Base-by-base conservation (phyloP, 164 flowering plant genomes). In the Macadamia integrifolia region DNA sequence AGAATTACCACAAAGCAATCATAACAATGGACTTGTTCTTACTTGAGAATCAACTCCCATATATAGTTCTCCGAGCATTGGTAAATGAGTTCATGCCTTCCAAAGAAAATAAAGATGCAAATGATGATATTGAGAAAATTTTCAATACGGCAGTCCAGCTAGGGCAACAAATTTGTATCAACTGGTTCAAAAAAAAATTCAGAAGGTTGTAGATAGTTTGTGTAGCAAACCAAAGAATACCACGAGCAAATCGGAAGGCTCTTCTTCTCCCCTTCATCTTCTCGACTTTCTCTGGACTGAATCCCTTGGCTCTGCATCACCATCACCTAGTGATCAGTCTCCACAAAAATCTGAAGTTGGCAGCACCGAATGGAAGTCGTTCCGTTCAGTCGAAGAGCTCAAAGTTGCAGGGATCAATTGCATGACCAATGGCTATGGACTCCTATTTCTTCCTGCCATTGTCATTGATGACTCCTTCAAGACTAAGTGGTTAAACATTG, bases 371-470 rank as follows among this genome's bases (percentile, higher is more conserved):
- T 46, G 50, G 50, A 4, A 46, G 12, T 46, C 50, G 1, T 46
- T 68, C 29, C 58, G 48, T n/a, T 60, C 71, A 9, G 58, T 50
- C 31, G 49, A n/a, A 13, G 71, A 69, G 52, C 71, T 69, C 29
- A 69, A 35, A 12, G 32, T 48, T 0, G 66, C 15, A 1, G 66
- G 71, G 50, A 69, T 69, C 23, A 50, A 35, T 7, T 61, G 50
- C 60, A 18, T 8, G 48, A 62, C 1, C 35, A 69, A 60, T 60
- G 0, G 6, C 0, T 31, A 18, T 35, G 60, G 60, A 13, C 9
- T 4, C 2, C 65, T 69, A 17, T 18, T 1, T 0, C 60, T 69
- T 35, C 66, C 66, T 10, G 31, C 58, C 7, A 49, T 69, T 6
- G 10, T 50, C 50, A 55, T 69, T 32, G 66, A 69, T n/a, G 60